Evolutionary conservation across 371 early-diverging fungal species (phyloP), one percentile per base, ranked within the genome.

Genomic region (Phascolomyces articulosus): DNA sequence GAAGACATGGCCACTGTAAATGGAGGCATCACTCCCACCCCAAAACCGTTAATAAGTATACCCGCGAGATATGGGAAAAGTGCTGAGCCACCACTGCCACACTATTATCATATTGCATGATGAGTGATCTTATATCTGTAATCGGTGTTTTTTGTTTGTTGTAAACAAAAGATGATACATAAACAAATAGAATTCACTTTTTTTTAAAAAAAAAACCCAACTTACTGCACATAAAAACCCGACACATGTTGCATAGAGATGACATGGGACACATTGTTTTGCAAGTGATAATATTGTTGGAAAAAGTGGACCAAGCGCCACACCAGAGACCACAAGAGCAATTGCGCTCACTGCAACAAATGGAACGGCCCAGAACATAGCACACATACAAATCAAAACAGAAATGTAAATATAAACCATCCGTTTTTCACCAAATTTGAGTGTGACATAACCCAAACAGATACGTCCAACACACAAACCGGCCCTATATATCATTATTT

Each of bases 221-320:
- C 55, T 57, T 60, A 70, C 68, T 23, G 66, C 72, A n/a, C 54
- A 55, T 20, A 72, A 53, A 23, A 68, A 72, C 0, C 72, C 72
- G 11, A 72, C 59, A 24, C 65, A 55, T 2, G 65, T 68, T 11
- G 72, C 68, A 40, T 65, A 64, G 23, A 72, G 51, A 20, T 63
- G 38, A 16, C 53, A 53, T 7, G 72, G 72, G 1, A 68, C 58
- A 18, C 47, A 48, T 34, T 72, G 55, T 1, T 53, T 56, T 16
- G 69, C 65, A 40, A 72, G 27, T 18, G 72, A 63, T 13, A 72
- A 41, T 7, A 69, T 68, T 23, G 73, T 69, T 20, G 73, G 73
- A 34, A 73, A 73, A 3, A 73, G n/a, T 16, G 73, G 73, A 0
- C 69, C 72, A 24, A 72, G 58, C 9, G 66, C 63, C 34, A 68